These are phyloP conservation scores for Chenopodium berlandieri DNA, from an alignment of 148 eudicot species.

Conservation along the genomic window DNA sequence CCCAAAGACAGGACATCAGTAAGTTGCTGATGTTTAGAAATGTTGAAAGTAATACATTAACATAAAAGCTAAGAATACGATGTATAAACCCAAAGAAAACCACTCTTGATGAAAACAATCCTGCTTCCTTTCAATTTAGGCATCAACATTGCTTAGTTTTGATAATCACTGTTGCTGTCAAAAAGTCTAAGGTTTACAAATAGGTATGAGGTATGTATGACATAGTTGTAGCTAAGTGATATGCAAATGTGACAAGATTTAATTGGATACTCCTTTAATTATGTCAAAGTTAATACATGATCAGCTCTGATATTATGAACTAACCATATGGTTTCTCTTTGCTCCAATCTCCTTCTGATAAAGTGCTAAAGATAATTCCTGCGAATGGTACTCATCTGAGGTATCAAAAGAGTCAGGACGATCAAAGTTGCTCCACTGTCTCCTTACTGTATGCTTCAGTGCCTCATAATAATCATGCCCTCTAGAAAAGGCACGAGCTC, in stretches of 20 bases:
- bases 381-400: constrained; percentile 84
- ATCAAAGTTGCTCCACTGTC: constrained; percentile 73
- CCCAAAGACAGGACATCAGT: constrained; percentile 16
- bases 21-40: background rate
- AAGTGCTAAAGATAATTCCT: constrained; percentile 75
- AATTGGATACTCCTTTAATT: background rate
- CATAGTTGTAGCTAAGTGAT: background rate
- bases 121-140: background rate
- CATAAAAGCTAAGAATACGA: background rate
- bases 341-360: constrained; percentile 63
- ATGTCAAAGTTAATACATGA: background rate
- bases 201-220: background rate
- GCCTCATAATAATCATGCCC: constrained; percentile 52
- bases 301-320: constrained; percentile 27
- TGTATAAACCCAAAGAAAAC: background rate
- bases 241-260: background rate
- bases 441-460: constrained; percentile 49
- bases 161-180: background rate
- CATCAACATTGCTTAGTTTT: background rate
- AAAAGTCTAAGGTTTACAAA: constrained; percentile 5
- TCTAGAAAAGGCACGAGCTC: constrained; percentile 35
- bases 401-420: constrained; percentile 84
- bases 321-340: constrained; percentile 68
- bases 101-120: background rate
- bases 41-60: background rate